Percentiles rank a stretch among this genome's conserved stretches.
These are phyloP conservation scores for Coriaria nepalensis DNA, from an alignment of 306 rosid genomes.

Conservation along the genomic window DNA sequence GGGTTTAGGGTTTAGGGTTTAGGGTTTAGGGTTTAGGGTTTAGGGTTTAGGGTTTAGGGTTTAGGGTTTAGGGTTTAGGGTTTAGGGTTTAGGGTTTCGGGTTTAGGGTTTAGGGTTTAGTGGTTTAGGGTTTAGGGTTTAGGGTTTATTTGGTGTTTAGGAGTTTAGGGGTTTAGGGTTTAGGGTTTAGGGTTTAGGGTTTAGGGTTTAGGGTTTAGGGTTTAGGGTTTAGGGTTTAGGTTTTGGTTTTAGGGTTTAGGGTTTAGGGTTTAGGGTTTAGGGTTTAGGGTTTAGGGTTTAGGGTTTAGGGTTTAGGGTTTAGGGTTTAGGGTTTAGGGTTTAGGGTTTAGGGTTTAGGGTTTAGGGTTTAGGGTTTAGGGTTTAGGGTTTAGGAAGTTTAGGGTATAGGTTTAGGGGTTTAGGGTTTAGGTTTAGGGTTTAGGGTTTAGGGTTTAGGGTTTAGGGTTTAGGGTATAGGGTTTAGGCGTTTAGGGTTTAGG, in stretches of 20 bases:
- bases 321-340: slow-evolving; percentile 8
- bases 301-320: slow-evolving; percentile 6
- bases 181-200: slow-evolving; percentile 1
- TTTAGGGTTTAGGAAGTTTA: slow-evolving; percentile 9
- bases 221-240: slow-evolving; percentile 3
- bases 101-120: slow-evolving; percentile 10
- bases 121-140: slow-evolving; percentile 9
- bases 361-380: slow-evolving; percentile 16
- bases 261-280: slow-evolving; percentile 1
- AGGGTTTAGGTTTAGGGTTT: slow-evolving; percentile 4
- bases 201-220: slow-evolving; percentile 6
- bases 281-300: slow-evolving; percentile 6
- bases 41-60: slow-evolving; percentile 12
- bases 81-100: slow-evolving; percentile 11
- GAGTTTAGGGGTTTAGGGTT: slow-evolving; percentile 6
- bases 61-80: slow-evolving; percentile 12
- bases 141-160: slow-evolving; percentile 6
- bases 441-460: background rate
- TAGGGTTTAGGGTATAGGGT: slow-evolving; percentile 3
- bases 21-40: slow-evolving; percentile 8
- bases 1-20: slow-evolving; percentile 2
- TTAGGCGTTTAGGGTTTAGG: slow-evolving; percentile 1
- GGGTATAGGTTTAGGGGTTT: slow-evolving; percentile 12
- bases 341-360: slow-evolving; percentile 11
- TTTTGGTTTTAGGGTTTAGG: background rate